Evolutionary conservation across 1,284 basidiomycete genomes (phyloP).

Genomic region (Takashimella tepidaria): DNA sequence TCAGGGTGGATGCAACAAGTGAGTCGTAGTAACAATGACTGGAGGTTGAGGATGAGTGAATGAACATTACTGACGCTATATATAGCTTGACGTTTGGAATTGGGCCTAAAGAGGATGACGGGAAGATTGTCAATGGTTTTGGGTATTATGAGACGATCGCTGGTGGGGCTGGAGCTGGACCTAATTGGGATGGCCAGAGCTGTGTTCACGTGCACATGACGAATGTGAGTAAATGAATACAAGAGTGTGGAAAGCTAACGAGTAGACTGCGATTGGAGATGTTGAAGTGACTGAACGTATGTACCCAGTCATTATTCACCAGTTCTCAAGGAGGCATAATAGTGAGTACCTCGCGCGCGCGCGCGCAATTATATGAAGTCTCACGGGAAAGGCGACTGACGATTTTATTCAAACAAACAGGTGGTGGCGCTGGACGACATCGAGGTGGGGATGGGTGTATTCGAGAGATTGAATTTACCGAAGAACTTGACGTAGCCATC

Average conservation of each 20-base stretch:
- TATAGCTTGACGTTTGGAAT: slow-evolving; percentile 76
- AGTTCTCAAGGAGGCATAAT: slow-evolving; percentile 71
- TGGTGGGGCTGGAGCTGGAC: slow-evolving; percentile 91
- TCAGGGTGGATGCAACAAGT: slow-evolving; percentile 71
- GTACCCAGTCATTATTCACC: slow-evolving; percentile 79
- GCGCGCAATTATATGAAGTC: too few relatives aligned
- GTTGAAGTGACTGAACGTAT: slow-evolving; percentile 39
- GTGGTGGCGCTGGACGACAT: slow-evolving; percentile 70
- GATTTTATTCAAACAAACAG: slow-evolving; percentile 49
- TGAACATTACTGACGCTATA: slow-evolving; percentile 32
- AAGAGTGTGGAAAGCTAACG: slow-evolving; percentile 33
- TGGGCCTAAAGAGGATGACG: slow-evolving; percentile 66
- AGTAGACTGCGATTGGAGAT: slow-evolving; percentile 24
- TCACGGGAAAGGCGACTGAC: slow-evolving; percentile 55
- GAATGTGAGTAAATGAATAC: slow-evolving; percentile 17
- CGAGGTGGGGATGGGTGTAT: slow-evolving; percentile 82
- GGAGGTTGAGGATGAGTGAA: neutral
- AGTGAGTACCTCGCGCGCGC: too few relatives aligned
- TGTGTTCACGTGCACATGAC: slow-evolving; percentile 40
- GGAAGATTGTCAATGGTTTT: slow-evolving; percentile 63
- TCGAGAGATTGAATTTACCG: slow-evolving; percentile 77
- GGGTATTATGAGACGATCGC: slow-evolving; percentile 96
- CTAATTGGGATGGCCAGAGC: slow-evolving; percentile 69
- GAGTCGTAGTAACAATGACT: slow-evolving; percentile 25
- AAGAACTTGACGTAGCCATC: slow-evolving; percentile 83